A percentile compares a stretch with the other conserved stretches of the same genome.
These are phyloP conservation scores for Fusarium keratoplasticum DNA, from an alignment of 2,329 filamentous ascomycete species.

Conservation along the genomic window DNA sequence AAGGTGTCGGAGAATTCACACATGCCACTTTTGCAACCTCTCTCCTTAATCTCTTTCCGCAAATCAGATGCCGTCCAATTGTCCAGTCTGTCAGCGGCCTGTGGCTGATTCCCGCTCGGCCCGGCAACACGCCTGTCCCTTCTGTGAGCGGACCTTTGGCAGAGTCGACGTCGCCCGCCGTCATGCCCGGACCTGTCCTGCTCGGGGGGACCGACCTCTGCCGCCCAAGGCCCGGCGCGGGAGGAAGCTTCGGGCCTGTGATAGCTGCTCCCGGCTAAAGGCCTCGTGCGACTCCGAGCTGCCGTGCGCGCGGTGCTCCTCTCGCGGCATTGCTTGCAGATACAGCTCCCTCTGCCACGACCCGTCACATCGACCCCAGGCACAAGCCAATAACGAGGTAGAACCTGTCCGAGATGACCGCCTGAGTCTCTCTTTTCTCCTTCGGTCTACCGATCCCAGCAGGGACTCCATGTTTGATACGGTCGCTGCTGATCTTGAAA, in stretches of 20 bases:
- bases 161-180: constrained; percentile 27
- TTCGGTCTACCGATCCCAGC: constrained; percentile 8
- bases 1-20: constrained; percentile 28
- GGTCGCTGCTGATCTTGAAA: constrained; percentile 19
- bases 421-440: constrained; percentile 4
- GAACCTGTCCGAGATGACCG: neutral
- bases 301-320: constrained; percentile 16
- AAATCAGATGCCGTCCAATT: neutral
- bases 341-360: constrained; percentile 26
- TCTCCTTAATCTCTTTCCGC: neutral
- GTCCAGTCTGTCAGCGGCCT: neutral
- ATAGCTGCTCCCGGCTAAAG: constrained; percentile 5
- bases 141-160: constrained; percentile 24
- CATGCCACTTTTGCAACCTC: constrained; percentile 2
- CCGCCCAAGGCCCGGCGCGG: constrained; percentile 20
- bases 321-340: neutral
- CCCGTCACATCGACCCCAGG: neutral
- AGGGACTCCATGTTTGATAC: constrained; percentile 6
- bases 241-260: constrained; percentile 28
- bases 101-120: neutral
- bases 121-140: constrained; percentile 2
- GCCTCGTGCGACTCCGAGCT: constrained; percentile 4
- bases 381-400: neutral
- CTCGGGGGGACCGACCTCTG: constrained; percentile 9
- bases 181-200: constrained; percentile 19